phyloP scores from a whole-genome alignment of 192 early-diverging fungal species.

The Coemansia sp. region DNA sequence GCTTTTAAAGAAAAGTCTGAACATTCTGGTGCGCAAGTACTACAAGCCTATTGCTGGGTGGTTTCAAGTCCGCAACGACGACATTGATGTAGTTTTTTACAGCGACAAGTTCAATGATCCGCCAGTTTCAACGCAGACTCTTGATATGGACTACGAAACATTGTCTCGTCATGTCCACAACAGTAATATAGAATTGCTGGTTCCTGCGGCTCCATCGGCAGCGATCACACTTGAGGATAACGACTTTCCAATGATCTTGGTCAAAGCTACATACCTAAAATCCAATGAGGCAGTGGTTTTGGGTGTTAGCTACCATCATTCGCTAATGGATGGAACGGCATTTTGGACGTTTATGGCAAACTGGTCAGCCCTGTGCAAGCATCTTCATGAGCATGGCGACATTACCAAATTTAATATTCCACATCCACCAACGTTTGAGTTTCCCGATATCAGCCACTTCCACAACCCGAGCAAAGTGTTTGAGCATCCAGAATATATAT shows the following conservation, averaged over 20 bases:
- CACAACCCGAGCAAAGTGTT: slow-evolving; percentile 12
- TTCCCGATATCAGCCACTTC: slow-evolving; percentile 28
- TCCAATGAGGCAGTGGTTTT: slow-evolving; percentile 23
- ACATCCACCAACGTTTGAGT: slow-evolving; percentile 34
- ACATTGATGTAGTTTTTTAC: slow-evolving; percentile 32
- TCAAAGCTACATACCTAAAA: slow-evolving; percentile 31
- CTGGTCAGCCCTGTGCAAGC: slow-evolving; percentile 39
- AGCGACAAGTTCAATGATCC: slow-evolving; percentile 43
- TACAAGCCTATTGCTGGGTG: slow-evolving; percentile 46
- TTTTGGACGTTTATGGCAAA: slow-evolving; percentile 52
- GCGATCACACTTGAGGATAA: slow-evolving; percentile 17
- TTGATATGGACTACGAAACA: slow-evolving; percentile 19
- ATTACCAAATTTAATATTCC: slow-evolving; percentile 13
- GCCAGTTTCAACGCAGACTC: slow-evolving; percentile 28
- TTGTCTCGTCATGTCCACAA: slow-evolving; percentile 18
- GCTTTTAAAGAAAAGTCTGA: slow-evolving; percentile 20
- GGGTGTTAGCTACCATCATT: slow-evolving; percentile 50
- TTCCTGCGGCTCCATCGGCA: slow-evolving; percentile 17
- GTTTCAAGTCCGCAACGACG: slow-evolving; percentile 23
- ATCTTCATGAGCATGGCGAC: neutral
- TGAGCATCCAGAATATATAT: slow-evolving; percentile 38
- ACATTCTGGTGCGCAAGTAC: slow-evolving; percentile 32
- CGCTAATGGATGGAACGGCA: slow-evolving; percentile 48
- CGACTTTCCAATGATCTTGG: slow-evolving; percentile 41
- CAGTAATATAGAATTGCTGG: slow-evolving; percentile 40